Conservation (phyloP, 2,329 filamentous ascomycete species). For the Capronia americana region DNA sequence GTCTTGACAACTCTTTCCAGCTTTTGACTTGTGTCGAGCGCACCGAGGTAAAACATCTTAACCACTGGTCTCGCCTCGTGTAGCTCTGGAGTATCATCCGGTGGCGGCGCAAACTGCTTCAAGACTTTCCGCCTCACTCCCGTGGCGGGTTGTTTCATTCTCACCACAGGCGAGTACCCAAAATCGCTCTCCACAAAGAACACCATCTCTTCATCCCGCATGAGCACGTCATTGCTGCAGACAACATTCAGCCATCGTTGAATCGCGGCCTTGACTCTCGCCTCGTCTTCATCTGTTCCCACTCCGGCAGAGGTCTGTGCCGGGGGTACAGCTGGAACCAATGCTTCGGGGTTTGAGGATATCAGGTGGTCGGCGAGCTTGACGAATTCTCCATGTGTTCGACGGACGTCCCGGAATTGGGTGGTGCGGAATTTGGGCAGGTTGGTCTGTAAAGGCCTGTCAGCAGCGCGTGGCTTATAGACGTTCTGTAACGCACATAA, state of each 20-base stretch:
- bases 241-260: conserved; percentile 96
- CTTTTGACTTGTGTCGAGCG: conserved; percentile 97
- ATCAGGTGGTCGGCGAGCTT: conserved; percentile 97
- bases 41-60: conserved; percentile 92
- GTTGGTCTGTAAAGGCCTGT: conserved; percentile 73
- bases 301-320: conserved; percentile 91
- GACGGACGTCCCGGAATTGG: conserved; percentile 95
- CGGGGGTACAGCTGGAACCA: conserved; percentile 94
- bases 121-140: conserved; percentile 93
- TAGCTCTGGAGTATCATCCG: conserved; percentile 94
- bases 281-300: conserved; percentile 94
- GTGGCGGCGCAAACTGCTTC: conserved; percentile 97
- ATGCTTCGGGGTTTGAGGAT: conserved; percentile 93
- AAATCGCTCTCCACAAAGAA: conserved; percentile 99
- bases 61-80: conserved; percentile 87
- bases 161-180: conserved; percentile 93
- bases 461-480: conserved; percentile 19
- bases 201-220: conserved; percentile 95
- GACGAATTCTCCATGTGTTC: conserved; percentile 91
- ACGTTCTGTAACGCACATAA: conserved; percentile 68
- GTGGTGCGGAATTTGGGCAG: conserved; percentile 97
- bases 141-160: conserved; percentile 95
- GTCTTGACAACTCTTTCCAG: conserved; percentile 93
- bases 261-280: conserved; percentile 82
- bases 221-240: conserved; percentile 88